phyloP scores from a whole-genome alignment of 345 rosid species.

The Turritis glabra region DNA sequence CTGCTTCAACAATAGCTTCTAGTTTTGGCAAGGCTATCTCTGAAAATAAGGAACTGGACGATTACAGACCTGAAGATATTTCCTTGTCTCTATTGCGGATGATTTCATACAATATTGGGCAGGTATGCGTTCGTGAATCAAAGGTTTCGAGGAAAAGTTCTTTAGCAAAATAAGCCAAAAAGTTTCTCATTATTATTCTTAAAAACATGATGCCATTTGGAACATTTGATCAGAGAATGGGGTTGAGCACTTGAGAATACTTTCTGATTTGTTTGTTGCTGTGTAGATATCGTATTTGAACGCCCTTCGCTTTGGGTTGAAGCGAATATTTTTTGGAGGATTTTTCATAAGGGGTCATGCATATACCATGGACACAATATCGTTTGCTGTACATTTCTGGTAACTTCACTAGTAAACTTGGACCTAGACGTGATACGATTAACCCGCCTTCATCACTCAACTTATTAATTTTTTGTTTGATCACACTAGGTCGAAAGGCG shows the following conservation, averaged over 20 bases:
- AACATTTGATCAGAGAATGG: background rate
- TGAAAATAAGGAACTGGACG: slow-evolving; percentile 87
- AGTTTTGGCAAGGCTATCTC: slow-evolving; percentile 98
- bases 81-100: slow-evolving; percentile 94
- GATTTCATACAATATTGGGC: slow-evolving; percentile 98
- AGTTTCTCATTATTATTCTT: no score
- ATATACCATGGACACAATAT: slow-evolving; percentile 99
- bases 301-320: slow-evolving; percentile 94
- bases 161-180: background rate
- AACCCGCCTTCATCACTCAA: slow-evolving; percentile 4
- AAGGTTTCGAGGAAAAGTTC: background rate
- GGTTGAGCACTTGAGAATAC: background rate
- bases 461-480: slow-evolving; percentile 18
- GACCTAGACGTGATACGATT: background rate
- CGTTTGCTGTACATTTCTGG: slow-evolving; percentile 99
- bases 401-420: slow-evolving; percentile 34
- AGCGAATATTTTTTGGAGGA: slow-evolving; percentile 96
- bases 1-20: slow-evolving; percentile 98
- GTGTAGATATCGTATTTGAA: slow-evolving; percentile 84
- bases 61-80: slow-evolving; percentile 95
- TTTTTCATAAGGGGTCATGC: slow-evolving; percentile 99
- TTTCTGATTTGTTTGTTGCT: slow-evolving; percentile 30
- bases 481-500: slow-evolving; percentile 81
- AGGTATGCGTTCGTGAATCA: slow-evolving; percentile 50
- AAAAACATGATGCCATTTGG: no score